Evolutionary conservation across 2,329 filamentous ascomycete genomes (phyloP), one percentile per base, ranked within the genome.

Genomic region (Biscogniauxia sp.): DNA sequence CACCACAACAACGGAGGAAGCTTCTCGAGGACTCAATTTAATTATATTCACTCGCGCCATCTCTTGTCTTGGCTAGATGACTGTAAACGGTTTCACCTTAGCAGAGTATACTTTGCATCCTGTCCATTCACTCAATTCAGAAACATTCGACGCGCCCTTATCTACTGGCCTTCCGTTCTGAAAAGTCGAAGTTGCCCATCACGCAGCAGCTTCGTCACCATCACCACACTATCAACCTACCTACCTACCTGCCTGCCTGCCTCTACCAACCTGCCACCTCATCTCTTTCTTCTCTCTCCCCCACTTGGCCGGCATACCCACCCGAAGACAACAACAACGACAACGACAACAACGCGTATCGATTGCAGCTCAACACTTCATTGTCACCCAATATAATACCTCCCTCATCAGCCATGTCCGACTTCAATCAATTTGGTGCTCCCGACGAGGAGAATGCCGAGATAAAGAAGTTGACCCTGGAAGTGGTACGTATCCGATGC

Each of bases 361-460:
- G 17, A 55, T 55, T 37, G n/a, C 52, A 20, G 23, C 41, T 45
- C 45, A 15, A 23, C 13, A 41, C 54, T 32, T 5, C 26, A 28
- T n/a, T 52, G 13, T 32, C 53, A 17, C 11, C 28, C 53, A 32
- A 28, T 20, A 19, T 9, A 9, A 9, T 9, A 15, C 19, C 37
- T 55, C 55, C 55, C 20, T 55, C 32, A 51, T 52, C 56, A 49
- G 70, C 64, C 66, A 92, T 92, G 89, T 85, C 85, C 69, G 90
- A 92, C 76, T 89, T 89, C 76, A 79, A 77, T 66, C 83, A 86
- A 71, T 92, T 85, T 74, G 88, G 88, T 70, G 86, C 87, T 70
- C 85, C 86, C 23, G 91, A 94, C 49, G 91, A 94, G 77, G 91
- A 95, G 79, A 92, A 90, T 74, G 84, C 84, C 64, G 90, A 94